Conservation (phyloP, 768 basidiomycete species). For the Chlorophyllum brunneum region DNA sequence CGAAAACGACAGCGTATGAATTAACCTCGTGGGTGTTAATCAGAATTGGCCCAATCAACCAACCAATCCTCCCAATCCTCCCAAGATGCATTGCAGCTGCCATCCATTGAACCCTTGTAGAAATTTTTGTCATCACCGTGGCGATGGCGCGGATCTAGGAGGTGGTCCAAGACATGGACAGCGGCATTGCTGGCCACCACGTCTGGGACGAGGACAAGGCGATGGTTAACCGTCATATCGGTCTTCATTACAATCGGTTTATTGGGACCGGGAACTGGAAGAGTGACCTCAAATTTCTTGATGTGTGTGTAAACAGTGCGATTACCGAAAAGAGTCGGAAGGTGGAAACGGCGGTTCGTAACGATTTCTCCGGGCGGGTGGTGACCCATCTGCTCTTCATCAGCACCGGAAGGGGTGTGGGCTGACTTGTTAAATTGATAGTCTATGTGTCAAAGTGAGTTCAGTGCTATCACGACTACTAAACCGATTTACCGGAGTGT, state of each 20-base stretch:
- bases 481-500: constrained; percentile 39
- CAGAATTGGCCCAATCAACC: constrained; percentile 39
- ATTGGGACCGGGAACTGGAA: constrained; percentile 28
- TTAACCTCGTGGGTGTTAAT: too few relatives aligned
- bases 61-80: constrained; percentile 51
- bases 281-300: constrained; percentile 41
- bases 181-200: constrained; percentile 55
- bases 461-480: neutral
- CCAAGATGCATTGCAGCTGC: constrained; percentile 20
- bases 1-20: too few relatives aligned
- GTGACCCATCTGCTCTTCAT: neutral
- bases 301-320: constrained; percentile 43
- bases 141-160: constrained; percentile 37
- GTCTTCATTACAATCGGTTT: constrained; percentile 28
- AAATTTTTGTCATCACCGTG: constrained; percentile 4
- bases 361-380: constrained; percentile 24
- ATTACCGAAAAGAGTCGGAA: constrained; percentile 40
- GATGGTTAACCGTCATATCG: constrained; percentile 36
- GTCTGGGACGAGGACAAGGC: constrained; percentile 37
- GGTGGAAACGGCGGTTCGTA: constrained; percentile 29
- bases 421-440: constrained; percentile 28
- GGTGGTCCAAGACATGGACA: constrained; percentile 40
- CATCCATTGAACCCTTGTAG: neutral
- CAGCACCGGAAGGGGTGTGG: neutral
- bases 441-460: constrained; percentile 16